Evolutionary conservation across 257 asterid genomes (phyloP).

Genomic region (Eucommia ulmoides): DNA sequence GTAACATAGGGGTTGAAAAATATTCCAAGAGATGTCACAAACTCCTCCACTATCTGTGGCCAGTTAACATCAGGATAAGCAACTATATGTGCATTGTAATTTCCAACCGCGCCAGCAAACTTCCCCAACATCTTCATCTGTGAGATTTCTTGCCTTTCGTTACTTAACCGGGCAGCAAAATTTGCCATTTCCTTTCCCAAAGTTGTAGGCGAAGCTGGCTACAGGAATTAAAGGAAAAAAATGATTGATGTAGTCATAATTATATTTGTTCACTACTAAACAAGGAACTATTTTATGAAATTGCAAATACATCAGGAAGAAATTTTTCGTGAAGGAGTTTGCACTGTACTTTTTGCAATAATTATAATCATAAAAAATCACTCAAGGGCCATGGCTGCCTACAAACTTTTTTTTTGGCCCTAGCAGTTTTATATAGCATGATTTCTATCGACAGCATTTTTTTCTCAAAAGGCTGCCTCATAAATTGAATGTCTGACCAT

Average conservation of each 20-base stretch:
- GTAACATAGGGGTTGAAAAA: constrained; percentile 39
- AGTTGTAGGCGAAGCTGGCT: constrained; percentile 51
- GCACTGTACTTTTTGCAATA: not conserved
- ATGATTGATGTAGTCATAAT: constrained; percentile 3
- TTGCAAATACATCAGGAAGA: not conserved
- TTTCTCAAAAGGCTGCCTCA: no score
- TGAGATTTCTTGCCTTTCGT: constrained; percentile 21
- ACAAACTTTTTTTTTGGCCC: no score
- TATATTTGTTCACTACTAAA: not conserved
- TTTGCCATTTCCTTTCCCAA: constrained; percentile 50
- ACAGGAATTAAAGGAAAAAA: constrained; percentile 7
- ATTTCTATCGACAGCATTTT: no score
- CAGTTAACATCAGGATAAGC: constrained; percentile 40
- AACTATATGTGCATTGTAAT: constrained; percentile 39
- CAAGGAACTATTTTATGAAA: not conserved
- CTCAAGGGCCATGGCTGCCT: not conserved
- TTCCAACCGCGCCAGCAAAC: constrained; percentile 50
- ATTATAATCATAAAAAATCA: not conserved
- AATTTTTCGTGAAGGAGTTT: not conserved
- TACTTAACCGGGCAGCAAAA: constrained; percentile 28
- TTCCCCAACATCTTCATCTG: constrained; percentile 30
- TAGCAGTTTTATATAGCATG: no score
- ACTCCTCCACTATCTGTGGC: constrained; percentile 32
- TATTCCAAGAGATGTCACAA: constrained; percentile 33
- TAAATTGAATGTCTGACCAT: no score